Conservation (phyloP, 495 filamentous ascomycete genomes). For the Hypomontagnella submonticulosa region DNA sequence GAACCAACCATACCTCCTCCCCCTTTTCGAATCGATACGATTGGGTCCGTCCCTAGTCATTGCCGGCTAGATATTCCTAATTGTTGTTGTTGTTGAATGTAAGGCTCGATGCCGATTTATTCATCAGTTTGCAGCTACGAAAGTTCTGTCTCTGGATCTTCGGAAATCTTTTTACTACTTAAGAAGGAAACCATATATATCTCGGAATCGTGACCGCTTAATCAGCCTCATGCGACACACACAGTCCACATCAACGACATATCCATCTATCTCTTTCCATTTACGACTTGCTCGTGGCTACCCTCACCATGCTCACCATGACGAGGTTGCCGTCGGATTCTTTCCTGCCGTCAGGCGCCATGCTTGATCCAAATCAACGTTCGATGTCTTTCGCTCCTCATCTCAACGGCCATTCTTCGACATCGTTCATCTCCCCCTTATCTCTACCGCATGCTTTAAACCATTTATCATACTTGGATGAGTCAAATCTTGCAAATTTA, state of each 20-base stretch:
- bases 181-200: conserved; percentile 21
- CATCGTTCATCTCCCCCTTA: conserved; percentile 56
- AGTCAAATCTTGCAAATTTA: conserved; percentile 24
- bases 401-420: conserved; percentile 46
- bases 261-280: conserved; percentile 10
- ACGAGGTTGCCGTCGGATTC: conserved; percentile 41
- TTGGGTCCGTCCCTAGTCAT: conserved; percentile 23
- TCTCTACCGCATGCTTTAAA: conserved; percentile 50
- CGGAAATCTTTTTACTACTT: conserved; percentile 11
- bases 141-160: conserved; percentile 6
- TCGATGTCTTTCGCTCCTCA: conserved; percentile 36
- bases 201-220: conserved; percentile 17
- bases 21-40: conserved; percentile 21
- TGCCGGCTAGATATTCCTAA: conserved; percentile 4
- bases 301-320: conserved; percentile 42
- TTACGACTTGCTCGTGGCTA: conserved; percentile 1
- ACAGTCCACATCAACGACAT: conserved; percentile 23
- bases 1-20: conserved; percentile 15
- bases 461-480: conserved; percentile 49
- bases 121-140: conserved; percentile 12
- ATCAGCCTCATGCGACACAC: conserved; percentile 13
- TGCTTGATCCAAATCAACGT: conserved; percentile 42
- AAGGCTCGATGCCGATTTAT: conserved; percentile 30
- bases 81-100: conserved; percentile 3
- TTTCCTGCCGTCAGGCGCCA: conserved; percentile 37